Percentiles rank a stretch among this genome's conserved stretches.
Conservation (phyloP, 306 rosid species). For the Ormosia emarginata region DNA sequence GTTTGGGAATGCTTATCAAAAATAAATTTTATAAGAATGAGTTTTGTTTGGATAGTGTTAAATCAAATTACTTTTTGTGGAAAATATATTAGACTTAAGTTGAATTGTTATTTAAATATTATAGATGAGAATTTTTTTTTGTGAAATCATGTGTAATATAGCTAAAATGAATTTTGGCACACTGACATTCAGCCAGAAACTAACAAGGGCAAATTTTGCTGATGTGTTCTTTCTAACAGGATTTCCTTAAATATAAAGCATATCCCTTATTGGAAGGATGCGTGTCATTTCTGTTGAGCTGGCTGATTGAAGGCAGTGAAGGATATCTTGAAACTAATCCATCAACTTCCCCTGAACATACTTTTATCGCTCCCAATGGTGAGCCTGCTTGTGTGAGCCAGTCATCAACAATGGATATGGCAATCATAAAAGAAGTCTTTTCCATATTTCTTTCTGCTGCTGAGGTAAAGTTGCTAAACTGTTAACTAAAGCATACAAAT, state of each 20-base stretch:
- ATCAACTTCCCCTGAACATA: conserved; percentile 84
- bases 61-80: not conserved
- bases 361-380: conserved; percentile 62
- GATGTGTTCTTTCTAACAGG: conserved; percentile 34
- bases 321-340: conserved; percentile 77
- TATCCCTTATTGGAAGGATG: conserved; percentile 83
- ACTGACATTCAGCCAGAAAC: not conserved
- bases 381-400: conserved; percentile 73
- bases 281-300: conserved; percentile 63
- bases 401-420: conserved; percentile 76
- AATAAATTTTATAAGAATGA: not conserved
- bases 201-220: not conserved
- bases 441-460: conserved; percentile 57
- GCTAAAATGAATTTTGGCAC: not conserved
- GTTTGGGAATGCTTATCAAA: not conserved
- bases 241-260: conserved; percentile 62
- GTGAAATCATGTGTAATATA: not conserved
- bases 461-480: conserved; percentile 42
- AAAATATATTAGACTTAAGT: not conserved
- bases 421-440: conserved; percentile 68
- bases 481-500: not conserved
- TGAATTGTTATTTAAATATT: not conserved
- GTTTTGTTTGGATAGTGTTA: not conserved
- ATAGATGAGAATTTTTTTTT: not conserved
- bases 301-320: conserved; percentile 67